Conservation (phyloP, 371 early-diverging fungal species). For the Mucor piriformis region DNA sequence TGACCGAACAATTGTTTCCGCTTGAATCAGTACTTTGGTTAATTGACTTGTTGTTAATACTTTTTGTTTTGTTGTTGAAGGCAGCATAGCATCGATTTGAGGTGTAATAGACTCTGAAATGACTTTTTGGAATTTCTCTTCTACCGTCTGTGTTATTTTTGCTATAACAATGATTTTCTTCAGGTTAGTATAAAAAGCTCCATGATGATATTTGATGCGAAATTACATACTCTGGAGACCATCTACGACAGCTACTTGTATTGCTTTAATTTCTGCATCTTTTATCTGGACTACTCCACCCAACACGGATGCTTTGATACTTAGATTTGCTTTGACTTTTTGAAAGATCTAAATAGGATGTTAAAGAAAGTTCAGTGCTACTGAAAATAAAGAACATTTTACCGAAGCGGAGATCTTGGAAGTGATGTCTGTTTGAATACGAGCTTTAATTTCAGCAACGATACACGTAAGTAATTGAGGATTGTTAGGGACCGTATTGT, state of each 20-base stretch:
- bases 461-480: neutral
- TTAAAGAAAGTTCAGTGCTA: no score
- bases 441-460: slow-evolving; percentile 2
- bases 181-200: neutral
- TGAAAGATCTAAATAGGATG: slow-evolving; percentile 1
- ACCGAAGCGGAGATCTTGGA: slow-evolving; percentile 7
- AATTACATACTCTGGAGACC: neutral
- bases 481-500: neutral
- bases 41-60: neutral
- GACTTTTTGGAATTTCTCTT: slow-evolving; percentile 6
- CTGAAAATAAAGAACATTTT: neutral
- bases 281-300: neutral
- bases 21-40: neutral
- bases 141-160: neutral
- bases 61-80: neutral
- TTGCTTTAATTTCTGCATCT: slow-evolving; percentile 4
- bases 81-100: neutral
- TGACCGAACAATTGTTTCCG: neutral
- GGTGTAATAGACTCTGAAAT: slow-evolving; percentile 4
- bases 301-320: neutral
- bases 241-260: slow-evolving; percentile 2
- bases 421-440: slow-evolving; percentile 5
- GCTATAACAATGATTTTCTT: neutral
- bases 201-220: no score
- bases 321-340: slow-evolving; percentile 4